A percentile compares a stretch with the other conserved stretches of the same genome.
Conservation (phyloP, 331 rosid species). For the Malus hybrid region DNA sequence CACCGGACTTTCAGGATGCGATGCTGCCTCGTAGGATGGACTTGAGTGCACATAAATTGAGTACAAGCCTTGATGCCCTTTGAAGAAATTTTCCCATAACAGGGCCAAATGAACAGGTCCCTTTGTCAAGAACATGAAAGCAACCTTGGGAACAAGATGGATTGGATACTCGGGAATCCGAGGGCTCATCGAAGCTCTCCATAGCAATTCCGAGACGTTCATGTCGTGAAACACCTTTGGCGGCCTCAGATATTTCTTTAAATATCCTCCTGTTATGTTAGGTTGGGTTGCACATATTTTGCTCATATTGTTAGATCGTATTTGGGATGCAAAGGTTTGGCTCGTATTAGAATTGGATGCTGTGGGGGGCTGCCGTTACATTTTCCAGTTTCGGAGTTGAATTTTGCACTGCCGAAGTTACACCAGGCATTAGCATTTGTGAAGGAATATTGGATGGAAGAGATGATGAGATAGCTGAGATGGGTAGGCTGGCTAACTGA, state of each 20-base stretch:
- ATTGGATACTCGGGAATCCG: conserved; percentile 41
- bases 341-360: neutral
- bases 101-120: conserved; percentile 55
- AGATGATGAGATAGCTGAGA: conserved; percentile 8
- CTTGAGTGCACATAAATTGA: conserved; percentile 67
- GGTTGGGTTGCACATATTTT: too few species aligned
- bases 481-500: conserved; percentile 28
- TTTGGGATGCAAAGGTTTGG: neutral
- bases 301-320: too few species aligned
- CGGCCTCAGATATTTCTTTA: conserved; percentile 43
- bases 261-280: conserved; percentile 3
- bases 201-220: conserved; percentile 57
- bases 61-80: conserved; percentile 58
- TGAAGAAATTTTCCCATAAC: conserved; percentile 65
- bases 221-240: conserved; percentile 47
- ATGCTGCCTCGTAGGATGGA: conserved; percentile 46
- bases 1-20: conserved; percentile 36
- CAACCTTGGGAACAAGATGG: conserved; percentile 59
- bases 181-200: conserved; percentile 75
- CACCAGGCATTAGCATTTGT: neutral
- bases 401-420: neutral
- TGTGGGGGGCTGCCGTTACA: too few species aligned
- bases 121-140: conserved; percentile 69
- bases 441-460: neutral
- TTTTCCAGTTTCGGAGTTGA: too few species aligned